These are phyloP conservation scores for Talaromyces atroroseus DNA, from an alignment of 2,329 filamentous ascomycete genomes.

Conservation along the genomic window DNA sequence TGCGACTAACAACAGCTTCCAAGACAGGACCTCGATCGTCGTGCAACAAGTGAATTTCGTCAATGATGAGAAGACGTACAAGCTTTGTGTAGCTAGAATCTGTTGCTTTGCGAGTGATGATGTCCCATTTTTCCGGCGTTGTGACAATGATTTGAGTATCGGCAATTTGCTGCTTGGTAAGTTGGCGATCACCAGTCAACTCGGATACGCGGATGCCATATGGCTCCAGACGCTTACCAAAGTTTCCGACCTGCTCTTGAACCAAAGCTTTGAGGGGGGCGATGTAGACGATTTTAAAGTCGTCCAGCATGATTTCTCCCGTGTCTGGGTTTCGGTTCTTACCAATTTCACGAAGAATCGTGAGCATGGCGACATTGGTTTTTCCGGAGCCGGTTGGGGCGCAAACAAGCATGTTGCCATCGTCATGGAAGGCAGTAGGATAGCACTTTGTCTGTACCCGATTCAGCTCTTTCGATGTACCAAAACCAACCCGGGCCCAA, in stretches of 20 bases:
- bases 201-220: constrained; percentile 94
- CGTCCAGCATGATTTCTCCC: constrained; percentile 90
- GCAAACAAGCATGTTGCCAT: constrained; percentile 97
- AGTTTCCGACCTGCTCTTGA: constrained; percentile 96
- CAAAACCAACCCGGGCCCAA: constrained; percentile 85
- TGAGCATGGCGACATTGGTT: constrained; percentile 96
- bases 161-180: constrained; percentile 96
- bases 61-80: constrained; percentile 93
- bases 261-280: constrained; percentile 93
- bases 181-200: constrained; percentile 91
- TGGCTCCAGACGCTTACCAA: constrained; percentile 81
- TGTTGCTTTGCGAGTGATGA: constrained; percentile 95
- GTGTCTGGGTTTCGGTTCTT: constrained; percentile 86
- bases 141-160: constrained; percentile 98
- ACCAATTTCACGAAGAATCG: constrained; percentile 91
- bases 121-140: constrained; percentile 98
- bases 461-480: constrained; percentile 79
- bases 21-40: constrained; percentile 95
- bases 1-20: constrained; percentile 93
- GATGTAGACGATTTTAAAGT: constrained; percentile 98
- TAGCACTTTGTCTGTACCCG: constrained; percentile 94
- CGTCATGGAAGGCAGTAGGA: constrained; percentile 82
- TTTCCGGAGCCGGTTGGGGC: constrained; percentile 96
- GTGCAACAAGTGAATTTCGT: constrained; percentile 95
- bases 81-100: constrained; percentile 95